phyloP scores from a whole-genome alignment of 1,284 basidiomycete species.

The Ustilago bromivora region DNA sequence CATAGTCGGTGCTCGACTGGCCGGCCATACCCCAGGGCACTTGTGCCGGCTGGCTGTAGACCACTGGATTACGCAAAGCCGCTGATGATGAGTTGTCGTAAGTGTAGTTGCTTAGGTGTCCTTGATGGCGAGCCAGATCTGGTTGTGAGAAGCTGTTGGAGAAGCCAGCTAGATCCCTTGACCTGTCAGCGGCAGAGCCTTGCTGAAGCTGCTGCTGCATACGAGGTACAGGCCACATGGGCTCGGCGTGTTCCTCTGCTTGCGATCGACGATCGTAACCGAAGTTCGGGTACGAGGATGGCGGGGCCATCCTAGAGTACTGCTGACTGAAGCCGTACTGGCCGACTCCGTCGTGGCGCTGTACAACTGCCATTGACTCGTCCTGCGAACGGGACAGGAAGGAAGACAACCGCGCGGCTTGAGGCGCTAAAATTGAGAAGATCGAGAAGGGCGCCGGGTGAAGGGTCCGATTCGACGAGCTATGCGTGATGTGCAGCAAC shows the following conservation, averaged over 20 bases:
- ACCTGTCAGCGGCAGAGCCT: conserved; percentile 19
- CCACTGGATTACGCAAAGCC: conserved; percentile 36
- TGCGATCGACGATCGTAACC: conserved; percentile 28
- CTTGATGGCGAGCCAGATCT: conserved; percentile 24
- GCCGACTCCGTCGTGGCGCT: conserved; percentile 49
- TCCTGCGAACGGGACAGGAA: conserved; percentile 28
- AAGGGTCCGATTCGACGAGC: neutral
- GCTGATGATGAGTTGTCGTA: conserved; percentile 41
- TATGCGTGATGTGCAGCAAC: conserved; percentile 2
- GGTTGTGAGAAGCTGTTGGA: conserved; percentile 26
- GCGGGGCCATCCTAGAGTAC: conserved; percentile 27
- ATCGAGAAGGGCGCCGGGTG: neutral
- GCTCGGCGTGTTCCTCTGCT: conserved; percentile 25
- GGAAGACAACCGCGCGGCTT: conserved; percentile 2
- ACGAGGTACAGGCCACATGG: conserved; percentile 35
- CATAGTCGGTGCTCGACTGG: conserved; percentile 21
- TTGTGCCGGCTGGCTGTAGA: conserved; percentile 44
- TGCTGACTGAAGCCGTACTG: conserved; percentile 47
- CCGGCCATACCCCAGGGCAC: conserved; percentile 20
- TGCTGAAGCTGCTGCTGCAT: conserved; percentile 29
- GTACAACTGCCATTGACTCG: conserved; percentile 49
- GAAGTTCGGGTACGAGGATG: conserved; percentile 24
- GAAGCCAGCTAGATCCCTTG: conserved; percentile 18
- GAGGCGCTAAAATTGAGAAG: conserved; percentile 1
- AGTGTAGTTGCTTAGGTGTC: conserved; percentile 26